phyloP scores from a whole-genome alignment of 768 basidiomycete genomes.

The Asterophora lycoperdoides region DNA sequence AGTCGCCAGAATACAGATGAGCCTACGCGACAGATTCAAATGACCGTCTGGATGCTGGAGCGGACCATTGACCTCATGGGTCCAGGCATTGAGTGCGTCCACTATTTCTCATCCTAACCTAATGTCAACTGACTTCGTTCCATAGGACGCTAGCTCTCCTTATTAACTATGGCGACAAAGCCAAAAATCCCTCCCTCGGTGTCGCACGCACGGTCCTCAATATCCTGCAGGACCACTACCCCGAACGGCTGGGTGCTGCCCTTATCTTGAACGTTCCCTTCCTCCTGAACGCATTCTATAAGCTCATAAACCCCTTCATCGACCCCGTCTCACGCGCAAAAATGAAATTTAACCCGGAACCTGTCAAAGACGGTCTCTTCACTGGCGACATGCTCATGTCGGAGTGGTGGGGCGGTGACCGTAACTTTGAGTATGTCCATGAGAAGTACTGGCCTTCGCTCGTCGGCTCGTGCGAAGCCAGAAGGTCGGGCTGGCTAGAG shows the following conservation, averaged over 20 bases:
- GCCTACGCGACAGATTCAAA: constrained; percentile 63
- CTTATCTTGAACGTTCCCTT: constrained; percentile 81
- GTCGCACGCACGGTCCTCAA: constrained; percentile 46
- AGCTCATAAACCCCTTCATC: constrained; percentile 73
- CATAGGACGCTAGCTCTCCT: constrained; percentile 62
- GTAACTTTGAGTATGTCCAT: constrained; percentile 70
- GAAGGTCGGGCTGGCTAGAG: constrained; percentile 44
- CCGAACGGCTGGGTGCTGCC: constrained; percentile 76
- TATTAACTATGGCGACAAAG: constrained; percentile 73
- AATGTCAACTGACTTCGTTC: not conserved
- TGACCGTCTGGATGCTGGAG: constrained; percentile 74
- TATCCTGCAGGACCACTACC: constrained; percentile 80
- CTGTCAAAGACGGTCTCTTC: constrained; percentile 65
- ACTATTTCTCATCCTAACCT: not conserved
- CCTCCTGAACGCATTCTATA: constrained; percentile 70
- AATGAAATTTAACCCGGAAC: constrained; percentile 69
- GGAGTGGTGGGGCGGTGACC: constrained; percentile 65
- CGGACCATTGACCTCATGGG: constrained; percentile 72
- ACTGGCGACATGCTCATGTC: constrained; percentile 64
- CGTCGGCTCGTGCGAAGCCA: constrained; percentile 48
- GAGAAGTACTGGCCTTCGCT: constrained; percentile 71
- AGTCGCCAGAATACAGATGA: constrained; percentile 78
- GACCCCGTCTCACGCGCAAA: constrained; percentile 79
- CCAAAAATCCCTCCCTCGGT: constrained; percentile 47
- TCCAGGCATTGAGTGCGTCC: constrained; percentile 73